Percentiles rank a stretch among this genome's conserved stretches.
Conservation (phyloP, 2,329 filamentous ascomycete species). For the Colletotrichum musae region DNA sequence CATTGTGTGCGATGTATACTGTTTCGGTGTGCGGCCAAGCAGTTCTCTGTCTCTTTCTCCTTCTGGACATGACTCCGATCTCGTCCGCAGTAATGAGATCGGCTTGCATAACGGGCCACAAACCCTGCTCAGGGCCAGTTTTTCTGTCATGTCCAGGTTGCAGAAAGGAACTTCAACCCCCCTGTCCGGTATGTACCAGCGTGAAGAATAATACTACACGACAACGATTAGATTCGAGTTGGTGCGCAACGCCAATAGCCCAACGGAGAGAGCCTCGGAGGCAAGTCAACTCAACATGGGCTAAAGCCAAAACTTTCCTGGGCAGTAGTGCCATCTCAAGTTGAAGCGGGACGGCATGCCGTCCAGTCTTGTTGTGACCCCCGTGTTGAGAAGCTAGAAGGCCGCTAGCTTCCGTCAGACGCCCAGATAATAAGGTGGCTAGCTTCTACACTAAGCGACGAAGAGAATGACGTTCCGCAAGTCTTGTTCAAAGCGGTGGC, state of each 20-base stretch:
- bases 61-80: constrained; percentile 25
- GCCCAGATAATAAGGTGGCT: background rate
- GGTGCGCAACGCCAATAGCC: no score
- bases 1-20: background rate
- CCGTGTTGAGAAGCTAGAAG: background rate
- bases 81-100: constrained; percentile 15
- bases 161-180: background rate
- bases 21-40: constrained; percentile 1
- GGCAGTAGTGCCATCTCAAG: constrained; percentile 11
- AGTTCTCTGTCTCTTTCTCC: constrained; percentile 8
- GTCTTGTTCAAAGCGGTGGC: constrained; percentile 4
- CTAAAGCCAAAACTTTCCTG: no score
- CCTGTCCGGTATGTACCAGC: constrained; percentile 7
- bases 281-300: no score
- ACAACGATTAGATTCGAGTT: no score
- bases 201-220: background rate
- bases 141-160: constrained; percentile 10
- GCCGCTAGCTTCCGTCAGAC: background rate
- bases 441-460: background rate
- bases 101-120: constrained; percentile 13
- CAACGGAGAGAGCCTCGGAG: no score
- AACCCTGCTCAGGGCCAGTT: constrained; percentile 15
- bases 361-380: constrained; percentile 4
- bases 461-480: constrained; percentile 21
- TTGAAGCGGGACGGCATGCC: background rate